These are phyloP conservation scores for Vigna reflexopilosa DNA, from an alignment of 306 rosid genomes.

Conservation along the genomic window DNA sequence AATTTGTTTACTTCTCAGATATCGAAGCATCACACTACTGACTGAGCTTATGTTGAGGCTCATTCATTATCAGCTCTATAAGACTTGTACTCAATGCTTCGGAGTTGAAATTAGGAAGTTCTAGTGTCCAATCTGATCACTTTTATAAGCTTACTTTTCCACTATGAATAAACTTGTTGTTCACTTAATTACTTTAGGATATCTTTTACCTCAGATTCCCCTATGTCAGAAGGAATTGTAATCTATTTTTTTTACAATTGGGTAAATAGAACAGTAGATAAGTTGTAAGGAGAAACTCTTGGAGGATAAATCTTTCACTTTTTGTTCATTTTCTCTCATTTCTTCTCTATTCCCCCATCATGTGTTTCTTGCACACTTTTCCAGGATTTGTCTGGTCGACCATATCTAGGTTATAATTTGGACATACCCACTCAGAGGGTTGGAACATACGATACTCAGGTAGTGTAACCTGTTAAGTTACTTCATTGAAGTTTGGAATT, in stretches of 20 bases:
- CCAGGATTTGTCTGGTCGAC: conserved; percentile 98
- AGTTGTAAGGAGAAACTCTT: background rate
- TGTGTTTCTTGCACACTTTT: conserved; percentile 22
- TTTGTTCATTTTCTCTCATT: background rate
- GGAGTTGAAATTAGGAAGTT: conserved; percentile 31
- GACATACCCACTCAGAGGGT: conserved; percentile 88
- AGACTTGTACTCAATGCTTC: conserved; percentile 16
- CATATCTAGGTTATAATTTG: conserved; percentile 77
- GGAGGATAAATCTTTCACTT: background rate
- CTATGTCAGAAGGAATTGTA: background rate
- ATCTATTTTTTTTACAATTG: background rate
- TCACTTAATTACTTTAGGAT: conserved; percentile 8
- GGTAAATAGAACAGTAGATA: background rate
- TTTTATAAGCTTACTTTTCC: conserved; percentile 14
- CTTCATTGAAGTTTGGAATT: conserved; percentile 1
- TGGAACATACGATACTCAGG: conserved; percentile 97
- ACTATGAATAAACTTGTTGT: background rate
- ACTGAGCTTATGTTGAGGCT: conserved; percentile 36
- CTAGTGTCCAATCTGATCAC: conserved; percentile 3
- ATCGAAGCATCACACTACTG: conserved; percentile 1
- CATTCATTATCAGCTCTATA: conserved; percentile 1
- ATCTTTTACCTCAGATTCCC: background rate
- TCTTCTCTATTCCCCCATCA: background rate
- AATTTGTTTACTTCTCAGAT: background rate
- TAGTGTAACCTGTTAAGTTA: conserved; percentile 42